Base-by-base conservation (phyloP, 768 basidiomycete genomes). In the Coprinopsis sp. region DNA sequence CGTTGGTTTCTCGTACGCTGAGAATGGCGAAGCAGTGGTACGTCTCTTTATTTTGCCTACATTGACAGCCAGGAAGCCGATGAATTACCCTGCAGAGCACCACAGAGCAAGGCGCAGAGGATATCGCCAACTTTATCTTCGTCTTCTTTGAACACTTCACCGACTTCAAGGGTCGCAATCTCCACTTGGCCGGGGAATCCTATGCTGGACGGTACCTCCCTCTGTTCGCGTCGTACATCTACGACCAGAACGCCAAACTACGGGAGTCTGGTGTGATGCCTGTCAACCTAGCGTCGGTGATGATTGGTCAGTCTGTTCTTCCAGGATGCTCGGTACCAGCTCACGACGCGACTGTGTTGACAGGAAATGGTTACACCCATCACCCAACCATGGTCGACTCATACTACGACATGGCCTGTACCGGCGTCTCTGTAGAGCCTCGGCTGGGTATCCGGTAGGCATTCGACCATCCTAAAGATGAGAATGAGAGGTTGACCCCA, bases 201-300 rank as follows among this genome's bases (percentile, higher is more conserved):
- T 91, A 90, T 53, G 87, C 78, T 1, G 87, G 84, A 4, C 78
- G 81, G 10, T 85, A 87, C 55, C 67, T 87, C 1, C 85, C 83
- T 1, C 66, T 85, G 1, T 91, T 91, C 51, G 89, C 87, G 0
- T 74, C 84, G 13, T 81, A 82, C 25, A 79, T 91, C 10, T 77
- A 82, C 39, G 89, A 91, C 63, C 78, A 83, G 54, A 91, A 92
- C 60, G 55, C 62, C 36, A 58, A 68, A 23, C 68, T 84, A 10
- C 61, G 69, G 31, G 61, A 71, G n/a, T 77, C 68, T 10, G 84
- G 74, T 59, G 13, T 83, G 72, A 50, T 74, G 63, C 54, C 70
- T 52, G 54, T 91, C 52, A 89, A 90, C 59, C 67, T 91, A 3
- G 66, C 77, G 46, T 83, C 79, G 47, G 72, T 87, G n/a, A 67